phyloP scores from a whole-genome alignment of 352 stramenopile species.

The Phytophthora palmivora region DNA sequence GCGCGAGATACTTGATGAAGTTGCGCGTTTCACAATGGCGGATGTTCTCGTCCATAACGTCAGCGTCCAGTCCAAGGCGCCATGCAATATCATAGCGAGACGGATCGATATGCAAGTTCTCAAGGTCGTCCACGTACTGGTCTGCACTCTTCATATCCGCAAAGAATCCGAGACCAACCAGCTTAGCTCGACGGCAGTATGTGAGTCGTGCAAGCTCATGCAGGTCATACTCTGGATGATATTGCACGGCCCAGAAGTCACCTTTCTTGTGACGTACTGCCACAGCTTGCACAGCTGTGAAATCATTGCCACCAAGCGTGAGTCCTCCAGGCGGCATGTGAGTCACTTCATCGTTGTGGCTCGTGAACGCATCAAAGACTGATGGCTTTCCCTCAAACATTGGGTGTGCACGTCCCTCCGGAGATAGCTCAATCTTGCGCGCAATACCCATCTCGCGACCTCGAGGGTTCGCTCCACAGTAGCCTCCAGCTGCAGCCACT shows the following conservation, averaged over 20 bases:
- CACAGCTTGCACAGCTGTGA: slow-evolving; percentile 77
- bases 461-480: slow-evolving; percentile 69
- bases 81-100: slow-evolving; percentile 83
- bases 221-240: slow-evolving; percentile 86
- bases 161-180: slow-evolving; percentile 82
- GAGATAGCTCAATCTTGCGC: slow-evolving; percentile 79
- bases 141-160: slow-evolving; percentile 70
- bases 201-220: slow-evolving; percentile 80
- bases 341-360: slow-evolving; percentile 86
- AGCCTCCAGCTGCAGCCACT: slow-evolving; percentile 64
- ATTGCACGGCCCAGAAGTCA: slow-evolving; percentile 88
- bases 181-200: slow-evolving; percentile 70
- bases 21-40: slow-evolving; percentile 83
- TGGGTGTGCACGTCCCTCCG: slow-evolving; percentile 75
- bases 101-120: slow-evolving; percentile 74
- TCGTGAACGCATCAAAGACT: slow-evolving; percentile 85
- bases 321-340: slow-evolving; percentile 73
- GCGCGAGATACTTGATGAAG: slow-evolving; percentile 86
- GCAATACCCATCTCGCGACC: slow-evolving; percentile 81
- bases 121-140: slow-evolving; percentile 76
- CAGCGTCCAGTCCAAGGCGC: slow-evolving; percentile 75
- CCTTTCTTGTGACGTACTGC: slow-evolving; percentile 80
- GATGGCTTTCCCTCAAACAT: slow-evolving; percentile 86
- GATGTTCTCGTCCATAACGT: slow-evolving; percentile 85
- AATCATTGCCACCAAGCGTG: slow-evolving; percentile 65